phyloP scores from a whole-genome alignment of 2,329 filamentous ascomycete genomes.

The Cephalotrichum gorgonifer region DNA sequence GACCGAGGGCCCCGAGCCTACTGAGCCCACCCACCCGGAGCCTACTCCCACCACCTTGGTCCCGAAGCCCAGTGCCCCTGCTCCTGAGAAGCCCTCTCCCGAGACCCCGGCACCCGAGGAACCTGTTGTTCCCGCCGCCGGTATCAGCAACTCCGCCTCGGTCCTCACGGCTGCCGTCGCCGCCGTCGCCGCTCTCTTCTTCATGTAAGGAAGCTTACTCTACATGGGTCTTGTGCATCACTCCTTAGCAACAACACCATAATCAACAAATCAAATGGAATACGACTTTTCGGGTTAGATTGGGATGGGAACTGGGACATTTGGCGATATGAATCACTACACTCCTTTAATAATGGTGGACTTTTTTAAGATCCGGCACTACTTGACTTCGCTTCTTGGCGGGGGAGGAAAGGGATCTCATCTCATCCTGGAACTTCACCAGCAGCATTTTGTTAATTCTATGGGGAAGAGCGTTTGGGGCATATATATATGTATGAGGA shows the following conservation, averaged over 20 bases:
- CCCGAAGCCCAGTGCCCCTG: too few relatives aligned
- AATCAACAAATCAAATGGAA: not conserved
- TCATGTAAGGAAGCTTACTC: not conserved
- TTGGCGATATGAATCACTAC: not conserved
- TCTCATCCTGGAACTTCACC: too few relatives aligned
- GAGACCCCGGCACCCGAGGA: slow-evolving; percentile 9
- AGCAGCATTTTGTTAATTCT: too few relatives aligned
- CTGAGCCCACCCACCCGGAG: slow-evolving; percentile 6
- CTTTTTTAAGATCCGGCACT: too few relatives aligned
- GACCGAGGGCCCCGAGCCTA: not conserved
- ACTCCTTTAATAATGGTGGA: not conserved
- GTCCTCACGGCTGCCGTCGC: slow-evolving; percentile 26
- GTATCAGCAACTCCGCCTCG: slow-evolving; percentile 23
- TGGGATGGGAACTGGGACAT: not conserved
- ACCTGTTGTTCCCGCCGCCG: slow-evolving; percentile 19
- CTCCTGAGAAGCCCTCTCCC: slow-evolving; percentile 3
- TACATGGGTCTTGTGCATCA: not conserved
- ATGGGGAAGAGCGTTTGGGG: too few relatives aligned
- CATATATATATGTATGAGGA: too few relatives aligned
- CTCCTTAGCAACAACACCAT: not conserved
- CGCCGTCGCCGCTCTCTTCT: slow-evolving; percentile 15
- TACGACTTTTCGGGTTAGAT: too few relatives aligned
- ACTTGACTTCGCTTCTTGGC: too few relatives aligned
- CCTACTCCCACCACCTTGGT: too few relatives aligned
- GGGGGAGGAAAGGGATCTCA: too few relatives aligned